phyloP scores from a whole-genome alignment of 2,329 filamentous ascomycete species.

The Kalmusia sp. region DNA sequence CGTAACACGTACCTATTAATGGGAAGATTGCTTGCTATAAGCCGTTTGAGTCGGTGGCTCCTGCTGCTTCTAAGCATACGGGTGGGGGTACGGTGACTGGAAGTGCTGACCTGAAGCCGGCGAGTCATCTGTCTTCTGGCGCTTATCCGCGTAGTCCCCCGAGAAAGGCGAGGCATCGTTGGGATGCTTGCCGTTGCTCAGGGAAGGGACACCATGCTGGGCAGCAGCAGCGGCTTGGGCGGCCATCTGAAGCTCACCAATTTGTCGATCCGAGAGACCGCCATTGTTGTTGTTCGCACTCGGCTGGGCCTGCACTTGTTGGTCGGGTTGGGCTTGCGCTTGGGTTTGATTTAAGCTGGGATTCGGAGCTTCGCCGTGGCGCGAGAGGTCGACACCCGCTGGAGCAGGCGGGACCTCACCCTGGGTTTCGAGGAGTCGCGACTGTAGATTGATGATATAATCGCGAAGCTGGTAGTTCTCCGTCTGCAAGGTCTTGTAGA shows the following conservation, averaged over 20 bases:
- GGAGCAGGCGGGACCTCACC: constrained; percentile 87
- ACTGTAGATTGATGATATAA: constrained; percentile 91
- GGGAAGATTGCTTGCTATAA: constrained; percentile 4
- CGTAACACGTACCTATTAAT: background rate
- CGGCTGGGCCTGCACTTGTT: constrained; percentile 30
- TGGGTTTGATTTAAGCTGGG: constrained; percentile 29
- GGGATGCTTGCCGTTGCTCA: constrained; percentile 41
- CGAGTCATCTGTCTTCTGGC: constrained; percentile 41
- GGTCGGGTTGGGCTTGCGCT: constrained; percentile 20
- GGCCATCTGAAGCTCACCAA: constrained; percentile 47
- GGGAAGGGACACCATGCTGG: constrained; percentile 39
- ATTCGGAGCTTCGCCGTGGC: constrained; percentile 47
- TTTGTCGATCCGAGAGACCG: constrained; percentile 46
- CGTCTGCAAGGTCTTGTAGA: constrained; percentile 79
- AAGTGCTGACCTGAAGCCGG: constrained; percentile 42
- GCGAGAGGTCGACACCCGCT: constrained; percentile 74
- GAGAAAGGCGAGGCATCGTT: constrained; percentile 39
- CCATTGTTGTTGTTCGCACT: constrained; percentile 37
- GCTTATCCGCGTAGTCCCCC: constrained; percentile 43
- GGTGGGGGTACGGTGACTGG: constrained; percentile 28
- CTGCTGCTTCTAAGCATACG: constrained; percentile 44
- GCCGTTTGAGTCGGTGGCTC: constrained; percentile 15
- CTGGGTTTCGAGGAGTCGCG: constrained; percentile 80
- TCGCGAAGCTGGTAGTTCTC: constrained; percentile 93
- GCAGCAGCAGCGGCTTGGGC: constrained; percentile 44